A percentile compares a stretch with the other conserved stretches of the same genome.
Evolutionary conservation across 2,329 filamentous ascomycete genomes (phyloP).

Genomic region (Aplosporella prunicola): DNA sequence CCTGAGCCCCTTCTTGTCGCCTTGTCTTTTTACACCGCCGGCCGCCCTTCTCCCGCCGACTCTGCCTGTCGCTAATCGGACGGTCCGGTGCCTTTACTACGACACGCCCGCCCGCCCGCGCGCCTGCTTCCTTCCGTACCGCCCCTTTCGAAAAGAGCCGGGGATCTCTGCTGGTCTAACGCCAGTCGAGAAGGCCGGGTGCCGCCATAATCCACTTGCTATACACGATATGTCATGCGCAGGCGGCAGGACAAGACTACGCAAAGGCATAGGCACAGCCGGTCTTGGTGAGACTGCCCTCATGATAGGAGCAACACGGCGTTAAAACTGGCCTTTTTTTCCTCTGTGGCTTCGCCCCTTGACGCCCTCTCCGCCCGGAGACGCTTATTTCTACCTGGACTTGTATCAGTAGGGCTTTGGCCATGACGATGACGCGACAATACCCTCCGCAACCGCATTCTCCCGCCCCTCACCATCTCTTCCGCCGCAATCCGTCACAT

Average conservation of each 20-base stretch:
- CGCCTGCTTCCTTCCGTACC: conserved; percentile 1
- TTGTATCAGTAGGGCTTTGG: conserved; percentile 11
- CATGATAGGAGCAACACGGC: conserved; percentile 11
- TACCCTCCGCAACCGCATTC: conserved; percentile 26
- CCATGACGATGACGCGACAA: conserved; percentile 32
- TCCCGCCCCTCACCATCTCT: conserved; percentile 16
- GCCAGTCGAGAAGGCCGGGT: conserved; percentile 8
- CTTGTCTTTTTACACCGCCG: conserved; percentile 10
- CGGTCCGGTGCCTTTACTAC: too few relatives aligned
- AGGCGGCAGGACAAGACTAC: conserved; percentile 29
- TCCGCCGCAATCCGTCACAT: conserved; percentile 16
- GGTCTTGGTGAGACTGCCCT: conserved; percentile 28
- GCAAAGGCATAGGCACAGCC: conserved; percentile 35
- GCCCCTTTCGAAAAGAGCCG: conserved; percentile 1
- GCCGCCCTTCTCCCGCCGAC: background rate
- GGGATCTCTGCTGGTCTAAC: conserved; percentile 8
- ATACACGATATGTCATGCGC: conserved; percentile 29
- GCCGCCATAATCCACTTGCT: conserved; percentile 3
- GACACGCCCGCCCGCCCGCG: background rate
- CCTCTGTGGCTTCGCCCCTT: background rate
- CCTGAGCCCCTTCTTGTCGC: conserved; percentile 9
- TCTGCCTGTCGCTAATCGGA: background rate
- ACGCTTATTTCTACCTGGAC: conserved; percentile 2
- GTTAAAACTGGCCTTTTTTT: conserved; percentile 12
- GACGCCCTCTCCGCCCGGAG: conserved; percentile 1